Evolutionary conservation across 2,329 filamentous ascomycete species (phyloP).

Genomic region (Neofusicoccum sp.): DNA sequence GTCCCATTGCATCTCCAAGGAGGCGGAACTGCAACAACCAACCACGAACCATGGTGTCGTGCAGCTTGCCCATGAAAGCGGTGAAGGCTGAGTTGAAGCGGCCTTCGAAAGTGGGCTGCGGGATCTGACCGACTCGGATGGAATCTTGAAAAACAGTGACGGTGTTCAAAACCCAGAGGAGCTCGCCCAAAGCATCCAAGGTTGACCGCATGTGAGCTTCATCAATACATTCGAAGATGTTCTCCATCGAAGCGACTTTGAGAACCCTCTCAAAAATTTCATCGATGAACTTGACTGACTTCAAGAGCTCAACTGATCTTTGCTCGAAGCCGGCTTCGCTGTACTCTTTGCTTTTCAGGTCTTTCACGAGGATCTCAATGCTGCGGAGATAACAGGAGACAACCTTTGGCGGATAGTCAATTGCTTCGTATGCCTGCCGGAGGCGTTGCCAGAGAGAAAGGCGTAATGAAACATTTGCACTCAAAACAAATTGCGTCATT

Average conservation of each 20-base stretch:
- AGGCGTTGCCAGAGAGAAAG: constrained; percentile 89
- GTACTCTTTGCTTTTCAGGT: constrained; percentile 65
- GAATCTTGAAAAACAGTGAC: constrained; percentile 84
- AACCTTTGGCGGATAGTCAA: constrained; percentile 84
- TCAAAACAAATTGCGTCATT: constrained; percentile 81
- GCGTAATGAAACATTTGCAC: constrained; percentile 78
- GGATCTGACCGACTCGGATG: constrained; percentile 73
- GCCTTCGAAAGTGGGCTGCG: constrained; percentile 61
- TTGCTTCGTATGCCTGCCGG: constrained; percentile 83
- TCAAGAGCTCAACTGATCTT: constrained; percentile 71
- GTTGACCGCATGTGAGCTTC: constrained; percentile 75
- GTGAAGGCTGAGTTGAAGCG: constrained; percentile 36
- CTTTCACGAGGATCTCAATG: constrained; percentile 78
- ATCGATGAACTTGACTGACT: constrained; percentile 77
- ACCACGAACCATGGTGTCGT: constrained; percentile 82
- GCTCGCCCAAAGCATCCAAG: constrained; percentile 68
- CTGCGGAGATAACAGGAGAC: constrained; percentile 84
- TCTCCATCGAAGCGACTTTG: constrained; percentile 65
- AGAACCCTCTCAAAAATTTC: constrained; percentile 73
- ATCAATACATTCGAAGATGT: constrained; percentile 84
- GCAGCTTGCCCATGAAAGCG: constrained; percentile 63
- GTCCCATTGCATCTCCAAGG: constrained; percentile 72
- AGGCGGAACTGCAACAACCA: constrained; percentile 89
- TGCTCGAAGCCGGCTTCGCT: constrained; percentile 60
- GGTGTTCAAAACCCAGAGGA: constrained; percentile 76